Evolutionary conservation across 2,329 filamentous ascomycete genomes (phyloP).

Genomic region (Calcarisporium arbuscula): DNA sequence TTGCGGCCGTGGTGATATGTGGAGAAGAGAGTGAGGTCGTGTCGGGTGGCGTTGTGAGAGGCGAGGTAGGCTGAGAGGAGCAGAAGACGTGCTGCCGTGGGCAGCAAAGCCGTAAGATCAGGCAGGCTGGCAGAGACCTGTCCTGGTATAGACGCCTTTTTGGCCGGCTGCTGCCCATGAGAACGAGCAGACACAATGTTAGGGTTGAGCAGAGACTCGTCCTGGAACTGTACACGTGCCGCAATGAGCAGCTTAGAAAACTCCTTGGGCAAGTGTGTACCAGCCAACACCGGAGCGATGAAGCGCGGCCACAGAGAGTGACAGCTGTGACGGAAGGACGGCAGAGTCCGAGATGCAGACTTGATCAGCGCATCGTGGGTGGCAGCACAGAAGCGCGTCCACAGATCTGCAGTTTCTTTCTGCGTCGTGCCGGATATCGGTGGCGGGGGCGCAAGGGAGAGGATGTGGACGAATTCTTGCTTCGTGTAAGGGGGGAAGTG

Average conservation of each 20-base stretch:
- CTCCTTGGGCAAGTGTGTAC: slow-evolving; percentile 69
- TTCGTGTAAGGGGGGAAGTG: slow-evolving; percentile 83
- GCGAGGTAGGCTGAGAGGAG: slow-evolving; percentile 74
- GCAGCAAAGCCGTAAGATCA: slow-evolving; percentile 53
- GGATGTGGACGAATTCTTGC: slow-evolving; percentile 69
- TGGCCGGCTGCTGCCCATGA: slow-evolving; percentile 1
- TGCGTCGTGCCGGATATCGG: slow-evolving; percentile 28
- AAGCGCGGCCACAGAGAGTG: slow-evolving; percentile 79
- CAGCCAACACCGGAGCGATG: slow-evolving; percentile 66
- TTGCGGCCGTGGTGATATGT: slow-evolving; percentile 54
- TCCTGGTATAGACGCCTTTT: neutral
- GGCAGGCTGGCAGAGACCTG: slow-evolving; percentile 14
- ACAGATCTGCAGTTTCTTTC: slow-evolving; percentile 60
- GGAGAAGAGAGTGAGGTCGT: slow-evolving; percentile 70
- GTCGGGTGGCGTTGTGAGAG: slow-evolving; percentile 70
- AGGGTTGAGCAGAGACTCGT: slow-evolving; percentile 63
- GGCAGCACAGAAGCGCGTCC: slow-evolving; percentile 73
- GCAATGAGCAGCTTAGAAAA: slow-evolving; percentile 78
- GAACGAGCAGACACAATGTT: slow-evolving; percentile 42
- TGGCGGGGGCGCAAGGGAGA: slow-evolving; percentile 47
- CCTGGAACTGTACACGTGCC: slow-evolving; percentile 62
- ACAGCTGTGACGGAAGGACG: slow-evolving; percentile 64
- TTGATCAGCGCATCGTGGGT: slow-evolving; percentile 83
- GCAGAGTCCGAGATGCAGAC: slow-evolving; percentile 72
- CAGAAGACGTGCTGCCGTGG: slow-evolving; percentile 66